These are phyloP conservation scores for Eimeria necatrix DNA, from an alignment of 169 alveolate genomes.

Conservation along the genomic window DNA sequence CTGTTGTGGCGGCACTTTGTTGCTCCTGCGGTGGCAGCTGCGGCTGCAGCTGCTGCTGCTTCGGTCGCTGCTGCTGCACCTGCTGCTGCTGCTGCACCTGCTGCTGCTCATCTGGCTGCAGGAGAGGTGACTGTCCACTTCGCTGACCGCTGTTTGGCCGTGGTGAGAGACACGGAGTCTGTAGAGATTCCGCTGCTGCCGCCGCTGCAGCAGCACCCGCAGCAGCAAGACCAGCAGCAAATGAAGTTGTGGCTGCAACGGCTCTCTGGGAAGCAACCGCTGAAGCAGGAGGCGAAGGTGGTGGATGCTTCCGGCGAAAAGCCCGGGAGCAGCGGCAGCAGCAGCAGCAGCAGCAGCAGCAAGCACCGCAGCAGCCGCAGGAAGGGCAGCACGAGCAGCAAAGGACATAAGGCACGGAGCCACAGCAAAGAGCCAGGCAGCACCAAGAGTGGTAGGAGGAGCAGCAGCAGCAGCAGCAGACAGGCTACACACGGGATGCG, in stretches of 20 bases:
- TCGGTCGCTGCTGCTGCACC: not conserved
- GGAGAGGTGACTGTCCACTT: slow-evolving; percentile 63
- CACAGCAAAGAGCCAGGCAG: not conserved
- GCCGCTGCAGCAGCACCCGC: slow-evolving; percentile 39
- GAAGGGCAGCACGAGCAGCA: not conserved
- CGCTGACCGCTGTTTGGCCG: slow-evolving; percentile 38
- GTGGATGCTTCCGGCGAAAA: not conserved
- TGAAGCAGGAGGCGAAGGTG: not conserved
- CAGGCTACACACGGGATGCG: not conserved
- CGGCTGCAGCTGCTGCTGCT: slow-evolving; percentile 16
- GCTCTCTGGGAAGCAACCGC: not conserved
- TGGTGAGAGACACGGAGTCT: slow-evolving; percentile 1
- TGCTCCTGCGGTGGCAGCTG: not conserved
- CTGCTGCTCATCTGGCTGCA: slow-evolving; percentile 6
- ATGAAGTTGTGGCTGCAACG: not conserved
- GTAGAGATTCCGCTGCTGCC: slow-evolving; percentile 56
- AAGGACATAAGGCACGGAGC: not conserved
- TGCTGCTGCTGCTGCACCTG: not conserved
- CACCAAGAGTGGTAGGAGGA: not conserved
- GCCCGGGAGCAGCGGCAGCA: not conserved
- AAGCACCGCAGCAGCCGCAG: slow-evolving; percentile 22
- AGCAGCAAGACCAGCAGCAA: slow-evolving; percentile 55
- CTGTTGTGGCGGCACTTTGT: not conserved
- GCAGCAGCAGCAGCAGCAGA: slow-evolving; percentile 31
- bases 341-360: slow-evolving; percentile 6